phyloP scores from a whole-genome alignment of 192 early-diverging fungal genomes.

The Backusella psychrophila region DNA sequence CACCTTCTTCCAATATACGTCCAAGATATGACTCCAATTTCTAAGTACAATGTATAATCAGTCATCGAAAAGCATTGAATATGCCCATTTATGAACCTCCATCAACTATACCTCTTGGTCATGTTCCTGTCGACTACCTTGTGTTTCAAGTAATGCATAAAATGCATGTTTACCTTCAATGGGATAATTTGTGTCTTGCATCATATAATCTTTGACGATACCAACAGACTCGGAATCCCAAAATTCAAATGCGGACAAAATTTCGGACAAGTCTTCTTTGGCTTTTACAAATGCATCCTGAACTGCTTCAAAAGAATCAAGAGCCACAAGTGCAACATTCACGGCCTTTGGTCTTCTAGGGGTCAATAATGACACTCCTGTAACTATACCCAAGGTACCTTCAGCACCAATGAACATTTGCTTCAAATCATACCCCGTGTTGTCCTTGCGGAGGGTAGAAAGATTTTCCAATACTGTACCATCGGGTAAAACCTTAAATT shows the following conservation, averaged over 20 bases:
- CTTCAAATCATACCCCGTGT: slow-evolving; percentile 97
- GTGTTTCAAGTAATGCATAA: slow-evolving; percentile 92
- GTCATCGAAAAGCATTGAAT: not conserved
- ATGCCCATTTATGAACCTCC: not conserved
- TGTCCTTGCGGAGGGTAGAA: slow-evolving; percentile 89
- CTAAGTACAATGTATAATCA: not conserved
- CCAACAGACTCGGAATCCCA: slow-evolving; percentile 78
- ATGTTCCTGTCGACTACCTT: slow-evolving; percentile 87
- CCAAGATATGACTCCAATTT: slow-evolving; percentile 81
- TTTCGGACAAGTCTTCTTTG: slow-evolving; percentile 79
- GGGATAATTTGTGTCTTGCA: slow-evolving; percentile 54
- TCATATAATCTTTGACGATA: slow-evolving; percentile 72
- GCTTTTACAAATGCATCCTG: slow-evolving; percentile 75
- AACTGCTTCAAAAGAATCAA: slow-evolving; percentile 77
- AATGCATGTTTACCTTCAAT: slow-evolving; percentile 66
- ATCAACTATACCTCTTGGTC: slow-evolving; percentile 63
- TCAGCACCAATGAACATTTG: slow-evolving; percentile 98
- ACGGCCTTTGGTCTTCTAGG: slow-evolving; percentile 68
- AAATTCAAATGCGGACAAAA: slow-evolving; percentile 97
- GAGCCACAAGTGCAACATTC: slow-evolving; percentile 76
- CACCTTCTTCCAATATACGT: slow-evolving; percentile 62
- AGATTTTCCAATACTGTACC: slow-evolving; percentile 85
- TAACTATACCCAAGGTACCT: slow-evolving; percentile 93
- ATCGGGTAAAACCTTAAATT: slow-evolving; percentile 71
- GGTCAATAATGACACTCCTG: slow-evolving; percentile 84